Evolutionary conservation across 441 rosid genomes (phyloP).

Genomic region (Manihot esculenta): DNA sequence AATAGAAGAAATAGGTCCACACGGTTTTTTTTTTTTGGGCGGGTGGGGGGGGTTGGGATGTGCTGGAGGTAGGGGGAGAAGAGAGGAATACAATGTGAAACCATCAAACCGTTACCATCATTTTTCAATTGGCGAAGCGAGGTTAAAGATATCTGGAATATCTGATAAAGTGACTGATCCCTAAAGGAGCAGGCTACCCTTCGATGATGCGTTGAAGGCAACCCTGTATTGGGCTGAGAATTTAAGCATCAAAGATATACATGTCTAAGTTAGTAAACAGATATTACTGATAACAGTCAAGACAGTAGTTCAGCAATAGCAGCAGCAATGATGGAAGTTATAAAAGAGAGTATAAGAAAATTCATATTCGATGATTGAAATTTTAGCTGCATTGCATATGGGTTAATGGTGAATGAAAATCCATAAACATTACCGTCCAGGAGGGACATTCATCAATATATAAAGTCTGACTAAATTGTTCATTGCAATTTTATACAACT

Average conservation of each 20-base stretch:
- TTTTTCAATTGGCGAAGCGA: slow-evolving; percentile 84
- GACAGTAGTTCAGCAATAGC: background rate
- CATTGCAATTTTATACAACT: background rate
- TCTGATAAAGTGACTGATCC: slow-evolving; percentile 90
- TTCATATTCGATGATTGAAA: background rate
- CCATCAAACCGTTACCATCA: slow-evolving; percentile 60
- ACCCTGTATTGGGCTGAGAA: slow-evolving; percentile 73
- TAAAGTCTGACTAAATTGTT: background rate
- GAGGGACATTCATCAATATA: background rate
- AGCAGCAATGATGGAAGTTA: background rate
- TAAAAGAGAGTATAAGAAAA: background rate
- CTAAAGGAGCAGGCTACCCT: slow-evolving; percentile 90
- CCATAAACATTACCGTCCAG: background rate
- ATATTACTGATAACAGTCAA: background rate
- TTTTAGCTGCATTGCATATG: background rate
- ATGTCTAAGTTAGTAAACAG: slow-evolving; percentile 29
- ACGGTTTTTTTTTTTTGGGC: too few species aligned
- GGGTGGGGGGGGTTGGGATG: too few species aligned
- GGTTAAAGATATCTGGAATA: slow-evolving; percentile 92
- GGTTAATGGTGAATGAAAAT: background rate
- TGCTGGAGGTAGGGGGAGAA: background rate
- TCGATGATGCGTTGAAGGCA: slow-evolving; percentile 90
- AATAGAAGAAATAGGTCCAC: background rate
- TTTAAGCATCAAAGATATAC: slow-evolving; percentile 24
- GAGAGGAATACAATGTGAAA: too few species aligned